phyloP scores from a whole-genome alignment of 768 basidiomycete genomes.

The Agrocybe pediades region DNA sequence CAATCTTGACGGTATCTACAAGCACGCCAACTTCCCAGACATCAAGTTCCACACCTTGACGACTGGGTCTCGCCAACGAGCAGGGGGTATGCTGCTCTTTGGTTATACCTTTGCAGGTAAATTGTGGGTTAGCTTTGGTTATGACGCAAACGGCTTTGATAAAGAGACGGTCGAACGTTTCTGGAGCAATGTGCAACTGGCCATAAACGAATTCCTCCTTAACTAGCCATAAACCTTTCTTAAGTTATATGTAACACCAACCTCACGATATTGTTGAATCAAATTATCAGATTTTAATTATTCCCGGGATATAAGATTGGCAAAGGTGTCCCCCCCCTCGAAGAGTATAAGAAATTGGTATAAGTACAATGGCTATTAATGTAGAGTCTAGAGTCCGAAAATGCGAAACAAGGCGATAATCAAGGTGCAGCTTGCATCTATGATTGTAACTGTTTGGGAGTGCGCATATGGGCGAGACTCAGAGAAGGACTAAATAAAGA shows the following conservation, averaged over 20 bases:
- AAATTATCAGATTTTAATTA: no score
- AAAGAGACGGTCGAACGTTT: slow-evolving; percentile 59
- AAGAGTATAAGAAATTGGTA: no score
- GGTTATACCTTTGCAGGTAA: slow-evolving; percentile 76
- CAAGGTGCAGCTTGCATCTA: background rate
- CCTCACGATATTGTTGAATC: no score
- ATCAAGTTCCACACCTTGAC: slow-evolving; percentile 73
- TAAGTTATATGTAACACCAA: no score
- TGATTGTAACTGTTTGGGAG: background rate
- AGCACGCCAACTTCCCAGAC: slow-evolving; percentile 59
- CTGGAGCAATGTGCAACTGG: slow-evolving; percentile 60
- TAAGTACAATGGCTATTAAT: background rate
- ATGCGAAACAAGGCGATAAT: background rate
- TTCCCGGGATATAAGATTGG: no score
- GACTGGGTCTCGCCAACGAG: slow-evolving; percentile 81
- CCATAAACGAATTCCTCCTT: slow-evolving; percentile 59
- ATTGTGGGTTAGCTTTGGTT: slow-evolving; percentile 79
- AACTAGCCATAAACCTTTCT: no score
- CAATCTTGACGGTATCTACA: slow-evolving; percentile 81
- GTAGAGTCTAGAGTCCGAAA: background rate
- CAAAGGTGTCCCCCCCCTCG: no score
- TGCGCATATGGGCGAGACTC: slow-evolving; percentile 2
- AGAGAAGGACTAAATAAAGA: background rate
- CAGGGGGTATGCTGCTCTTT: slow-evolving; percentile 80
- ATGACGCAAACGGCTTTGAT: slow-evolving; percentile 78